Percentiles rank a stretch among this genome's conserved stretches.
Evolutionary conservation across 345 rosid species (phyloP).

Genomic region (Lagerstroemia speciosa): DNA sequence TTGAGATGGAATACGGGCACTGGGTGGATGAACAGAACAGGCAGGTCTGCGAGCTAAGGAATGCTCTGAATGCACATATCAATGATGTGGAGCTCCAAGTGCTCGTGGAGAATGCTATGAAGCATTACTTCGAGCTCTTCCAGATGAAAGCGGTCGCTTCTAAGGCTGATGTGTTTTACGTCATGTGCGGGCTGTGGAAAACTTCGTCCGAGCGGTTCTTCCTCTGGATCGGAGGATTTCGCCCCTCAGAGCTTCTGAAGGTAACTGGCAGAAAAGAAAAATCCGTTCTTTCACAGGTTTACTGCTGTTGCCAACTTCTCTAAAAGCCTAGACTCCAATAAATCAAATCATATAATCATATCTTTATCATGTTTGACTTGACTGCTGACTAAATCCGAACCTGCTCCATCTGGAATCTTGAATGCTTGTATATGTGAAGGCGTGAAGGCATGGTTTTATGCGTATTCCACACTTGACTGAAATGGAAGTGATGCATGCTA

Average conservation of each 20-base stretch:
- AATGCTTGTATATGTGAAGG: too few relatives aligned
- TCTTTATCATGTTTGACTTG: too few relatives aligned
- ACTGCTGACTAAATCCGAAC: too few relatives aligned
- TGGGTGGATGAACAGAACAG: conserved; percentile 80
- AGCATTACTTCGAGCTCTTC: conserved; percentile 76
- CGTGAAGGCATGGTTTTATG: background rate
- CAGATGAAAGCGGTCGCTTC: conserved; percentile 71
- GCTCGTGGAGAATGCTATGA: conserved; percentile 58
- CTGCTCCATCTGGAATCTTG: too few relatives aligned
- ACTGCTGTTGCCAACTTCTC: background rate
- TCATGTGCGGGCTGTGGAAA: conserved; percentile 88
- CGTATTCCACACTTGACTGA: too few relatives aligned
- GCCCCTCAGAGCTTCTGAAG: conserved; percentile 92
- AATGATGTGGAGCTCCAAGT: conserved; percentile 53
- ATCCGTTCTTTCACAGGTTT: background rate
- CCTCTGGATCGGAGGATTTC: conserved; percentile 93
- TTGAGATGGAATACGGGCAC: conserved; percentile 80
- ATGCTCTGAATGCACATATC: conserved; percentile 48
- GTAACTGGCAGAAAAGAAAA: conserved; percentile 22
- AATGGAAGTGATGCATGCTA: background rate
- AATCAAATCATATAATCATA: background rate
- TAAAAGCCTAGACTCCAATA: background rate
- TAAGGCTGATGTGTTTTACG: conserved; percentile 65
- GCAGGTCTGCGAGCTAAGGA: conserved; percentile 50
- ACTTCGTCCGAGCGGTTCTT: conserved; percentile 84